Conservation (phyloP, 306 rosid genomes). For the Ochetophila trinervis region DNA sequence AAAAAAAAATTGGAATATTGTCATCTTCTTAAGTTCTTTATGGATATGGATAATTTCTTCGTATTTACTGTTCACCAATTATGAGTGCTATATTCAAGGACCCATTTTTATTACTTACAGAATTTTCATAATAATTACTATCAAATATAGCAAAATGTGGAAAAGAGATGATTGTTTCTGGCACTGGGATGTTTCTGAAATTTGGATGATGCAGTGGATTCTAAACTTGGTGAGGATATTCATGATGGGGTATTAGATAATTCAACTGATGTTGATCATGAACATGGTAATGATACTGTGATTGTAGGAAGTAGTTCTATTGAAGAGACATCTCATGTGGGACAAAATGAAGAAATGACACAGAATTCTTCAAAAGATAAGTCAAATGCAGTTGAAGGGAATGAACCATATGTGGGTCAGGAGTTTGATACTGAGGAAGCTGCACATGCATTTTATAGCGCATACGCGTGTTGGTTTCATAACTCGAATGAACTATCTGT, state of each 20-base stretch:
- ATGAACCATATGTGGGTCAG: constrained; percentile 38
- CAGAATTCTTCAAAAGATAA: constrained; percentile 7
- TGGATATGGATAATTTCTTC: too few species aligned
- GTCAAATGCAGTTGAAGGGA: constrained; percentile 4
- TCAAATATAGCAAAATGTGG: background rate
- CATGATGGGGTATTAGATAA: constrained; percentile 8
- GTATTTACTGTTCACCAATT: background rate
- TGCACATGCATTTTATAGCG: constrained; percentile 35
- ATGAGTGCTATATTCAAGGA: background rate
- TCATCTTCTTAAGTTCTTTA: background rate
- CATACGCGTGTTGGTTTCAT: constrained; percentile 31
- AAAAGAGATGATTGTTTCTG: background rate
- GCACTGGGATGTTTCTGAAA: background rate
- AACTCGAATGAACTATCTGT: constrained; percentile 29
- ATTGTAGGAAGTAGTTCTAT: constrained; percentile 12
- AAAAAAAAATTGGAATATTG: background rate
- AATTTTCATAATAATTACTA: background rate
- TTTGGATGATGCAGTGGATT: constrained; percentile 30
- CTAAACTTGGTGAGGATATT: constrained; percentile 16
- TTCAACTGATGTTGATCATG: constrained; percentile 11
- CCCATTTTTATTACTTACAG: background rate
- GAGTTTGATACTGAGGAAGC: constrained; percentile 30
- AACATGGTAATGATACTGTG: constrained; percentile 10
- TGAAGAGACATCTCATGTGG: constrained; percentile 13
- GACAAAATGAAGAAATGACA: constrained; percentile 17